Evolutionary conservation across 495 filamentous ascomycete species (phyloP), one percentile per base, ranked within the genome.

Genomic region (Penicillium paradoxum): DNA sequence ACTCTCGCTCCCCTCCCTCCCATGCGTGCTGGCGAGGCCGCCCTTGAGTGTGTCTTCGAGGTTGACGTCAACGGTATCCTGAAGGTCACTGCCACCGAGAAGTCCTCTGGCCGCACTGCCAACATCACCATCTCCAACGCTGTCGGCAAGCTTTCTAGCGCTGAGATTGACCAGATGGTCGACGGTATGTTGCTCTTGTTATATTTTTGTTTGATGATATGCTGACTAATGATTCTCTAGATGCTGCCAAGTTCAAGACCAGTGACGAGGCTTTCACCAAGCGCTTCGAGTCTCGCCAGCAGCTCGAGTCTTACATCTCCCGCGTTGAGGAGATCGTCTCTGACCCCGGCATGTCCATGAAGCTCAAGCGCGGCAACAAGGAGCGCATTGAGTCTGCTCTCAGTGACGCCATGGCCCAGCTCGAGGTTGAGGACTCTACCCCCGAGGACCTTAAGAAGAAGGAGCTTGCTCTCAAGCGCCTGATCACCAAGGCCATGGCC

Each of bases 101-200:
- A 99, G 87, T 90, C 91, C 58, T 97, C 95, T 40, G 93, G 93
- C 60, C 90, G 95, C 64, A 91, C 82, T 65, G 93, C 93, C 72
- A 99, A 99, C 83, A 99, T 99, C 73, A 97, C 95, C 66, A 99
- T 99, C 76, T 92, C 90, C 70, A 99, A 99, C 83, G 95, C 93
- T 53, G 93, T 99, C 67, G 93, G 93, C 71, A 99, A 99, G 80
- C 88, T 99, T 49, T 96, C 90, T 39, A 87, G 87, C 49, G 75
- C 76, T 53, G 95, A 99, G 75, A 99, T 99, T 60, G 93, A 99
- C 76, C 91, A 81, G 73, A 97, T 97, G 93, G 88, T 98, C 68
- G 86, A 75, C 68, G 87, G 87, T 90, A 77, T 73, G 84, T 69
- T 43, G 21, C 11, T 25, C 22, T 58, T 39, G 13, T 11, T 45